Conservation (phyloP, 345 rosid genomes). For the Moricandia arvensis region DNA sequence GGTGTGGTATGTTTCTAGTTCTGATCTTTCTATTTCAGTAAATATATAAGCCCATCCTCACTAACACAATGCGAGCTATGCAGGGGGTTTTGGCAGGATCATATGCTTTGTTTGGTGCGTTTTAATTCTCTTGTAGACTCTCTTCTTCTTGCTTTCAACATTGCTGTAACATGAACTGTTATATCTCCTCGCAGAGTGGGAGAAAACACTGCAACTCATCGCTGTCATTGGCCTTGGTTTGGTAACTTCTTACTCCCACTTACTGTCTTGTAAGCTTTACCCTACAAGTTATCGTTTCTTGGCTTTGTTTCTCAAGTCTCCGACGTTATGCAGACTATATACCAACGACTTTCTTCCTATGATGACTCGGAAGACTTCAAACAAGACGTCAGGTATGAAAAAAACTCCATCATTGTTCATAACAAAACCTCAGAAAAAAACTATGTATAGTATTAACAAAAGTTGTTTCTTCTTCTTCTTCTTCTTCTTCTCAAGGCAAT, state of each 20-base stretch:
- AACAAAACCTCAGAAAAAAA: neutral
- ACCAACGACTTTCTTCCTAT: slow-evolving; percentile 62
- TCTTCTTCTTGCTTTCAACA: slow-evolving; percentile 6
- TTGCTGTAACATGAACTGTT: slow-evolving; percentile 10
- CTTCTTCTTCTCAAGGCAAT: slow-evolving; percentile 46
- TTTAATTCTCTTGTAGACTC: slow-evolving; percentile 13
- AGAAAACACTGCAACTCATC: slow-evolving; percentile 75
- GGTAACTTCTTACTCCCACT: slow-evolving; percentile 44
- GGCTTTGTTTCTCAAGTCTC: slow-evolving; percentile 18
- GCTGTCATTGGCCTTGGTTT: slow-evolving; percentile 68
- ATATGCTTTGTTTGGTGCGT: slow-evolving; percentile 69
- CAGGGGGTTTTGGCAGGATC: slow-evolving; percentile 64
- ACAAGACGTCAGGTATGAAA: slow-evolving; percentile 71
- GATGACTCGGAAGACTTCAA: slow-evolving; percentile 61
- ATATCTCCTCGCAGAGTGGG: slow-evolving; percentile 70
- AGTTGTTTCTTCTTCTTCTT: slow-evolving; percentile 2
- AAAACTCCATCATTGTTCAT: slow-evolving; percentile 7
- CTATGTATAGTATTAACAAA: slow-evolving; percentile 17
- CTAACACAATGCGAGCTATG: slow-evolving; percentile 17
- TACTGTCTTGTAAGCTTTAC: slow-evolving; percentile 5
- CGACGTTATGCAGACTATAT: slow-evolving; percentile 55
- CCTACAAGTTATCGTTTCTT: neutral
- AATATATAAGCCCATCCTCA: slow-evolving; percentile 3
- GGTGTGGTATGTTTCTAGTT: slow-evolving; percentile 61
- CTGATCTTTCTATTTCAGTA: neutral